Base-by-base conservation (phyloP, 257 asterid species). In the Nemophila menziesii region DNA sequence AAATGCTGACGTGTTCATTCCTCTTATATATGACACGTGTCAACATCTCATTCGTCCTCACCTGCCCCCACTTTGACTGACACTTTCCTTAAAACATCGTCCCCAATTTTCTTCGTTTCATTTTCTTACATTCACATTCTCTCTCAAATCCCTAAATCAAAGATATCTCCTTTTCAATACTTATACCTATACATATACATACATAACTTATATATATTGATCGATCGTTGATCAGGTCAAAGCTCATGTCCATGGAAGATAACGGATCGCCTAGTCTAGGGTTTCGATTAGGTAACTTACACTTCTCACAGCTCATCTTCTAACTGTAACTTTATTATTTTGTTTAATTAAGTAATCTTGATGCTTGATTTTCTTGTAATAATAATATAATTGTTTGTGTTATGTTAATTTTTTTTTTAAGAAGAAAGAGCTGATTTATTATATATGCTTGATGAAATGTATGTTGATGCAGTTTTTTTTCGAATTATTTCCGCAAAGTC, bases 191-290 rank as follows among this genome's bases (percentile, higher is more conserved):
- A 45, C 19, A 14, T 11, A 14, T 40, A 17, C 20, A 8, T 13
- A 24, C 22, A 8, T 4, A 16, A 22, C 11, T 22, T 16, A 23
- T 19, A 8, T 13, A 0, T 48, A 6, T 39, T 42, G 6, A 20
- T 26, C 27, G 9, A 12, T 54, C 18, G 24, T 44, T 26, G 45
- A 49, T 37, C 43, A 39, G 47, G 20, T 39, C 10, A 17, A 23
- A 14, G 27, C 15, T 7, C 18, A 39, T 13, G 11, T 7, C 26
- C 4, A 62, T 62, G 68, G 68, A 61, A 20, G 62, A 26, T 8
- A 55, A 18, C 48, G 51, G 60, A 54, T 54, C 60, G 22, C 43
- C 36, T 13, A 54, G 47, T 16, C 44, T 44, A 44, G 60, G 60
- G 60, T 54, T 54, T 29, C 60, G 51, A 54, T 44, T 54, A 20